Evolutionary conservation across 129 eudicot genomes (phyloP).

Genomic region (Flaveria bidentis): DNA sequence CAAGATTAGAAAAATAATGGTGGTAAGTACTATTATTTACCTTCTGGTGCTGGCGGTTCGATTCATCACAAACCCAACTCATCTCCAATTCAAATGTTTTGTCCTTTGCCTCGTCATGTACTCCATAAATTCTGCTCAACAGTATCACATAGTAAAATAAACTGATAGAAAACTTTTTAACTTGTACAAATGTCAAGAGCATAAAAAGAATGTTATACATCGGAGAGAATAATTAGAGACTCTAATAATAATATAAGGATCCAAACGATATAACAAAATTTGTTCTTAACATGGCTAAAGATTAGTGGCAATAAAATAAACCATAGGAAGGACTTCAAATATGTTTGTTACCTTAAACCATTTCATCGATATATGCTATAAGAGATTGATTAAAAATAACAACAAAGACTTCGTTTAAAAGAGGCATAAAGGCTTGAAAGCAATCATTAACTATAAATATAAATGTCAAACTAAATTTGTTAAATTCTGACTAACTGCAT

Average conservation of each 20-base stretch:
- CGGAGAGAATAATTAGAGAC: neutral
- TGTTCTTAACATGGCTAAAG: neutral
- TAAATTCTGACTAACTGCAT: neutral
- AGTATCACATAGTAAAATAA: slow-evolving; percentile 18
- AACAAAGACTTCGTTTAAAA: neutral
- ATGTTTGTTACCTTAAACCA: neutral
- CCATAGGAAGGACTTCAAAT: neutral
- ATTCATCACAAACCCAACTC: slow-evolving; percentile 99
- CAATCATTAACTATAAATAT: neutral
- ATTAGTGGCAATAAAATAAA: neutral
- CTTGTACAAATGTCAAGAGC: neutral
- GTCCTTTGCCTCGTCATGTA: slow-evolving; percentile 97
- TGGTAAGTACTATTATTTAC: slow-evolving; percentile 32
- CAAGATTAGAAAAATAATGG: neutral
- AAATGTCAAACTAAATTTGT: neutral
- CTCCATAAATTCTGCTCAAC: slow-evolving; percentile 80
- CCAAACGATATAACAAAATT: neutral
- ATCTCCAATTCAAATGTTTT: slow-evolving; percentile 92
- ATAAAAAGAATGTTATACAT: neutral
- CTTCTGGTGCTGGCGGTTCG: slow-evolving; percentile 95
- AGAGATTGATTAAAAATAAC: neutral
- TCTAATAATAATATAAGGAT: neutral
- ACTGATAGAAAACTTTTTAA: slow-evolving; percentile 11
- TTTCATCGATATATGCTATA: neutral
- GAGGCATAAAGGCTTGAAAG: neutral